Base-by-base conservation (phyloP, 257 asterid genomes). In the Avicennia marina region DNA sequence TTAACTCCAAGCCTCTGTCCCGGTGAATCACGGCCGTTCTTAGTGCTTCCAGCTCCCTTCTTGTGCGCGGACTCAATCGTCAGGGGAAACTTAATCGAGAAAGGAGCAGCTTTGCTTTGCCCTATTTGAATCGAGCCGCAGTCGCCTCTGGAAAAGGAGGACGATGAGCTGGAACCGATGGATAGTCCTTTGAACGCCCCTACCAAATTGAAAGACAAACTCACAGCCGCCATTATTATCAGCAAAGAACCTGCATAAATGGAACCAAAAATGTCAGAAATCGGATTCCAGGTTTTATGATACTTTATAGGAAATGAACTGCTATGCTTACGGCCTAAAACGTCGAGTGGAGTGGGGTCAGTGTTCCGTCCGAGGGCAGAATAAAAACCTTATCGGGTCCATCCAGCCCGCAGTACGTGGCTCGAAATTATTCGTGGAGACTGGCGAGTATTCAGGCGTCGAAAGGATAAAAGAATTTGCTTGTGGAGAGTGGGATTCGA, bases 1-100 rank as follows among this genome's bases (percentile, higher is more conserved):
- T 91, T 91, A 34, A 91, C 98, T 11, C 96, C 98, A n/a, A 91
- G 98, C 74, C 98, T 70, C 76, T 87, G 93, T 11, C 96, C 96
- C 5, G 87, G 89, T 9, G 98, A 90, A 57, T 90, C 98, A 51
- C 98, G 87, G 27, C 98, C 98, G 62, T 90, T 90, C 85, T 90
- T 90, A 0, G 98, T 90, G 69, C 96, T 87, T 70, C 98, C 98
- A 47, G 95, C 96, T 60, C 96, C 98, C 70, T 87, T 90, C 85
- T 90, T 90, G 77, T 90, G 96, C 10, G 98, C 98, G 8, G 90
- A 83, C 78, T 83, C 89, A 60, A 90, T 87, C 12, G 87, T 81
- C 55, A 85, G 68, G 22, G 83, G 90, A 19, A 71, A 27, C 61
- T 78, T 80, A 56, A 79, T 61, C 20, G 94, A 95, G 39, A 87